Conservation (phyloP, 164 flowering plant genomes). For the Sedum album region DNA sequence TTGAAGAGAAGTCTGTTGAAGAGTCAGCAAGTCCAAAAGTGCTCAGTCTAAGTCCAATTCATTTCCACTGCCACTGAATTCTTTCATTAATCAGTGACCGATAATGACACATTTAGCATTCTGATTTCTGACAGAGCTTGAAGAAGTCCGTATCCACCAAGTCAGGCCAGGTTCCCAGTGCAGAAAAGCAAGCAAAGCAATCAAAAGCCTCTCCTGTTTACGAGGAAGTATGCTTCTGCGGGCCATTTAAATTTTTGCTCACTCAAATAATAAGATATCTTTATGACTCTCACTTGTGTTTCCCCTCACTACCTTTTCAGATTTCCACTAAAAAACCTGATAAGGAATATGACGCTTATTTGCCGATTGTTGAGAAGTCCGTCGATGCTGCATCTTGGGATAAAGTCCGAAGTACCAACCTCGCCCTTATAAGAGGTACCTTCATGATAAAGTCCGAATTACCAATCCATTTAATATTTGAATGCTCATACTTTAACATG, state of each 20-base stretch:
- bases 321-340: constrained; percentile 11
- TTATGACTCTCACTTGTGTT: neutral
- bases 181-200: neutral
- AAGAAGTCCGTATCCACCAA: neutral
- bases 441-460: neutral
- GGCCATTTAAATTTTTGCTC: neutral
- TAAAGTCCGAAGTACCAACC: constrained; percentile 8
- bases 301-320: neutral
- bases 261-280: neutral
- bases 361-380: constrained; percentile 26
- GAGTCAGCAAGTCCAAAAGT: constrained; percentile 22
- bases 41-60: neutral
- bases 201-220: neutral
- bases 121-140: neutral
- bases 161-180: neutral
- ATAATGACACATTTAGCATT: neutral
- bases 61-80: neutral
- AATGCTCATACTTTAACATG: neutral
- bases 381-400: constrained; percentile 24
- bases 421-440: constrained; percentile 1
- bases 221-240: neutral
- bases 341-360: constrained; percentile 9
- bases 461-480: neutral
- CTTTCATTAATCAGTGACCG: neutral
- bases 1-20: constrained; percentile 31